These are phyloP conservation scores for Penicillium sp. DNA, from an alignment of 2,329 filamentous ascomycete species.

Conservation along the genomic window DNA sequence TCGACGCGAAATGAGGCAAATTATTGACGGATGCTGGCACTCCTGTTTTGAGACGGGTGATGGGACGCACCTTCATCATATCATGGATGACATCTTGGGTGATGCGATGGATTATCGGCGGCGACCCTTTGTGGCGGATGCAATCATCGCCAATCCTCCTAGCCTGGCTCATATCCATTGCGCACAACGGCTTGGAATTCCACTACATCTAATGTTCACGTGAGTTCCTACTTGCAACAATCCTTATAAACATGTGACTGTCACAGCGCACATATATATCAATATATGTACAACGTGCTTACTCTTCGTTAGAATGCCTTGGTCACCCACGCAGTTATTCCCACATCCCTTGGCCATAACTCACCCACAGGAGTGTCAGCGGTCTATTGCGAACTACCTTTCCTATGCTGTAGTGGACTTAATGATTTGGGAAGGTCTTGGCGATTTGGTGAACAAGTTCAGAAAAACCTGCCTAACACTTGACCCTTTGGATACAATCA, in stretches of 20 bases:
- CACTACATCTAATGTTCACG: slow-evolving; percentile 85
- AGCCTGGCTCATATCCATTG: slow-evolving; percentile 78
- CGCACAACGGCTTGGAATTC: slow-evolving; percentile 76
- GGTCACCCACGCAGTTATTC: slow-evolving; percentile 81
- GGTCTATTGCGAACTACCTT: slow-evolving; percentile 75
- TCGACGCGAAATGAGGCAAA: slow-evolving; percentile 74
- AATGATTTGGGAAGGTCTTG: slow-evolving; percentile 87
- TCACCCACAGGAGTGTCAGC: slow-evolving; percentile 73
- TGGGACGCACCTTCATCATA: slow-evolving; percentile 60
- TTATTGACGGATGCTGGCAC: slow-evolving; percentile 80
- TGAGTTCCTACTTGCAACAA: no score
- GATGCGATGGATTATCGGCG: slow-evolving; percentile 46
- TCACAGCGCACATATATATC: no score
- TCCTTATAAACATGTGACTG: no score
- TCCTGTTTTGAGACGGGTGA: slow-evolving; percentile 80
- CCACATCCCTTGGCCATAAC: slow-evolving; percentile 85
- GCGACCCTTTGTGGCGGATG: slow-evolving; percentile 77
- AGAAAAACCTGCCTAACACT: slow-evolving; percentile 75
- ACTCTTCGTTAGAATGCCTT: slow-evolving; percentile 82
- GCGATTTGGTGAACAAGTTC: slow-evolving; percentile 79
- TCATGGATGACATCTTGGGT: slow-evolving; percentile 49
- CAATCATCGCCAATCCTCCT: slow-evolving; percentile 80
- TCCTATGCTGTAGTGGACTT: slow-evolving; percentile 83
- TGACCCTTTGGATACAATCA: slow-evolving; percentile 76
- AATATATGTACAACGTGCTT: no score